These are phyloP conservation scores for Sarcocystis neurona DNA, from an alignment of 169 alveolate species.

Conservation along the genomic window DNA sequence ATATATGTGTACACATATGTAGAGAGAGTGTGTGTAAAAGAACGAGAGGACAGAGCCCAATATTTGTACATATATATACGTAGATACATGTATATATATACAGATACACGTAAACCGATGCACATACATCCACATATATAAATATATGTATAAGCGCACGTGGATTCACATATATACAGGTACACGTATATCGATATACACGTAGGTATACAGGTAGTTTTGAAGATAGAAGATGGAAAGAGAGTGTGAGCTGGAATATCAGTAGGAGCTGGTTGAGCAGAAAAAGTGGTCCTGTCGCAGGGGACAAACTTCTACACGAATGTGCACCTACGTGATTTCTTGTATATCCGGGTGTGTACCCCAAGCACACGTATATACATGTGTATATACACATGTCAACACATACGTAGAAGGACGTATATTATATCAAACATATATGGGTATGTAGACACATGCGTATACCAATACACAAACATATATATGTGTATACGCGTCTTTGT, in stretches of 20 bases:
- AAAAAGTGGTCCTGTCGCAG: neutral
- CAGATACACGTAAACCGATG: neutral
- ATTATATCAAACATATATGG: neutral
- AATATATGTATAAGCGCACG: neutral
- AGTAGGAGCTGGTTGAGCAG: neutral
- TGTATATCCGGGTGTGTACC: neutral
- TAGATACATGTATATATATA: neutral
- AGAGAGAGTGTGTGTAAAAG: neutral
- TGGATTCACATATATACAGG: no score
- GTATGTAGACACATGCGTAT: no score
- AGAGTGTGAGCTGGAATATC: neutral
- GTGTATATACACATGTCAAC: neutral
- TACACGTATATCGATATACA: neutral
- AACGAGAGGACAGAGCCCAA: neutral
- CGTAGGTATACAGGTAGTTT: neutral
- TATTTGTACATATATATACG: neutral
- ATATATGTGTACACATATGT: neutral
- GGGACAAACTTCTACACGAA: no score
- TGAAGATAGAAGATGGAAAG: neutral
- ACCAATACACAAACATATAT: no score
- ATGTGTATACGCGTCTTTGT: no score
- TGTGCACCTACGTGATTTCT: neutral
- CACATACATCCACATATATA: neutral
- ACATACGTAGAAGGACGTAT: neutral
- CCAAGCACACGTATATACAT: neutral